A percentile compares a stretch with the other conserved stretches of the same genome.
Conservation (phyloP, 768 basidiomycete species). For the Agrocybe pediades region DNA sequence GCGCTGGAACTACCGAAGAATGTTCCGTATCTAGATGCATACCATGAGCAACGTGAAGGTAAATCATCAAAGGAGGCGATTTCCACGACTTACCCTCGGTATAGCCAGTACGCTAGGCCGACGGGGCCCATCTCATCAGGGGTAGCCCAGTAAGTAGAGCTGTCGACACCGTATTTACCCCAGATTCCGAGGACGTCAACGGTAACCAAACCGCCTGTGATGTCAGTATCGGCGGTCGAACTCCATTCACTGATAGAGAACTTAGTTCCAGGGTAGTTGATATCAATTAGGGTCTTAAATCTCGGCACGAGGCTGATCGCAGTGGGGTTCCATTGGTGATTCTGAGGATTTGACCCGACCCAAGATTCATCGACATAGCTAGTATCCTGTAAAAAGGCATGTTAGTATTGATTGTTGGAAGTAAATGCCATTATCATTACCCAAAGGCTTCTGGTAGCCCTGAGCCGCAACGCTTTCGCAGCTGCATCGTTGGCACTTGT, state of each 20-base stretch:
- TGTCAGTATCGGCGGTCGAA: constrained; percentile 48
- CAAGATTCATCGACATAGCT: constrained; percentile 58
- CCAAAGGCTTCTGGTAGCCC: constrained; percentile 55
- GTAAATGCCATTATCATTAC: constrained; percentile 22
- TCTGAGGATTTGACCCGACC: constrained; percentile 43
- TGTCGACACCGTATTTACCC: constrained; percentile 48
- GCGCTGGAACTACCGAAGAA: constrained; percentile 46
- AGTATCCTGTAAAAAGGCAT: constrained; percentile 32
- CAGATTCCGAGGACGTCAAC: constrained; percentile 56
- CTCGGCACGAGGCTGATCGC: constrained; percentile 49
- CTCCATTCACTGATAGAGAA: constrained; percentile 56
- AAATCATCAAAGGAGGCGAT: no score
- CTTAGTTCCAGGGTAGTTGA: constrained; percentile 56
- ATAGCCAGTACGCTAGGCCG: constrained; percentile 58
- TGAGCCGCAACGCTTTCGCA: constrained; percentile 50
- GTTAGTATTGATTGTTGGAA: neutral
- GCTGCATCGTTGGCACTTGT: constrained; percentile 54
- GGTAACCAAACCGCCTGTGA: constrained; percentile 54
- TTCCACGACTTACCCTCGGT: constrained; percentile 40
- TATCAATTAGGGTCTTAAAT: constrained; percentile 47
- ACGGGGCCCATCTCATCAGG: constrained; percentile 49
- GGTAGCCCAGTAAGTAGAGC: constrained; percentile 55
- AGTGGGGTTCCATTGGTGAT: constrained; percentile 48
- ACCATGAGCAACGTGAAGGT: no score
- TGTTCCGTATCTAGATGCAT: constrained; percentile 38